Conservation (phyloP, 768 basidiomycete species). For the Pulveroboletus ravenelii region DNA sequence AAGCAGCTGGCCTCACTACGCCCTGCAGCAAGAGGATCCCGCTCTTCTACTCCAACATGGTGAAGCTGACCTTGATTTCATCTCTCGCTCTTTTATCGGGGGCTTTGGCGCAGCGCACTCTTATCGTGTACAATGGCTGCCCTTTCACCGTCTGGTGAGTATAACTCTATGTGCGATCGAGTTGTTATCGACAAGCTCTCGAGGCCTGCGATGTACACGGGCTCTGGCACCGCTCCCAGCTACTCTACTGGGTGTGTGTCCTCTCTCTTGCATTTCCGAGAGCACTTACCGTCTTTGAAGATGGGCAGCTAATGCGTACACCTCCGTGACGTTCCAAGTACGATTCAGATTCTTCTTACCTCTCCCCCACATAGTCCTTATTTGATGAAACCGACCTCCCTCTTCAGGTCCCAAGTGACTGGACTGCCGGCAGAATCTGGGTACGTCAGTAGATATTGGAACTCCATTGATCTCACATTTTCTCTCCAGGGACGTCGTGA, state of each 20-base stretch:
- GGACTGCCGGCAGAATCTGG: slow-evolving; percentile 66
- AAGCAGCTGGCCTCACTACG: background rate
- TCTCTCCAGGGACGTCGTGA: slow-evolving; percentile 43
- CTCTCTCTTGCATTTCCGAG: background rate
- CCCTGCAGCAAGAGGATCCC: background rate
- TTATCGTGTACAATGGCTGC: slow-evolving; percentile 59
- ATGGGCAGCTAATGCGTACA: slow-evolving; percentile 31
- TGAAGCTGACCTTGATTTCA: slow-evolving; percentile 23
- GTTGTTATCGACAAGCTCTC: background rate
- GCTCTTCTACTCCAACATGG: slow-evolving; percentile 5
- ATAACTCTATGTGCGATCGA: background rate
- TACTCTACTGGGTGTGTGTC: slow-evolving; percentile 41
- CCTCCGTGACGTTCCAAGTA: slow-evolving; percentile 27
- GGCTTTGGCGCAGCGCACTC: slow-evolving; percentile 47
- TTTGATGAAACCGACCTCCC: background rate
- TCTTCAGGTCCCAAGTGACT: slow-evolving; percentile 51
- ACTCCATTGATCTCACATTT: background rate
- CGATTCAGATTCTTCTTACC: background rate
- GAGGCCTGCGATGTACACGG: slow-evolving; percentile 60
- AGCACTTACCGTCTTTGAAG: slow-evolving; percentile 15
- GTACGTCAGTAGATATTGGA: slow-evolving; percentile 22
- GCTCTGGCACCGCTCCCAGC: slow-evolving; percentile 44
- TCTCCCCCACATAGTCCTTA: background rate
- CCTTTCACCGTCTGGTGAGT: slow-evolving; percentile 65
- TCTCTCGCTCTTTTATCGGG: slow-evolving; percentile 29